phyloP scores from a whole-genome alignment of 1,139 yeast species.

The Pichia sp. region DNA sequence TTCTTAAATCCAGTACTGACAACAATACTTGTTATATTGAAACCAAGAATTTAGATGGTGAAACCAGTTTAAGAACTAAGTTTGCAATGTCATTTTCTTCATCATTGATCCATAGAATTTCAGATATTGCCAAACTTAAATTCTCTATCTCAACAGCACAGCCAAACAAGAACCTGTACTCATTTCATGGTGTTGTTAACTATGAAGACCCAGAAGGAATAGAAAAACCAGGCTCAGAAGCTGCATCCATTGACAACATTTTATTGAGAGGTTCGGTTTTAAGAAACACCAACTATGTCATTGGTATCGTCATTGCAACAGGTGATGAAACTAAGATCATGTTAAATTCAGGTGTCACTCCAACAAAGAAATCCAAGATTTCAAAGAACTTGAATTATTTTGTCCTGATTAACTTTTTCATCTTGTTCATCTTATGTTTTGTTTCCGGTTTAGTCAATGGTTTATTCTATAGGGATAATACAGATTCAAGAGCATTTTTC shows the following conservation, averaged over 20 bases:
- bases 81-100: constrained; percentile 44
- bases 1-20: constrained; percentile 51
- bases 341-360: constrained; percentile 57
- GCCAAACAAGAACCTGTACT: constrained; percentile 53
- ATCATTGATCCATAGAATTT: constrained; percentile 40
- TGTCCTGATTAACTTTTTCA: constrained; percentile 46
- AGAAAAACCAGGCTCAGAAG: constrained; percentile 33
- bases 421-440: constrained; percentile 50
- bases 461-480: constrained; percentile 39
- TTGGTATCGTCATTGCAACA: constrained; percentile 51
- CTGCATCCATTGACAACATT: constrained; percentile 48
- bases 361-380: constrained; percentile 54
- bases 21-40: constrained; percentile 56
- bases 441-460: constrained; percentile 55
- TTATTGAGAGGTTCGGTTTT: constrained; percentile 52
- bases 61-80: constrained; percentile 56
- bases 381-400: constrained; percentile 51
- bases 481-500: constrained; percentile 41
- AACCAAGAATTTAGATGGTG: constrained; percentile 62
- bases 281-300: constrained; percentile 55
- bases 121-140: constrained; percentile 41
- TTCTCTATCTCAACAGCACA: constrained; percentile 54
- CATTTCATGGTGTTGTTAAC: constrained; percentile 46
- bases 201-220: constrained; percentile 25
- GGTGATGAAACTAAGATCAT: constrained; percentile 57